Base-by-base conservation (phyloP, 2,329 filamentous ascomycete species). In the Emmonsiellopsis sp. region DNA sequence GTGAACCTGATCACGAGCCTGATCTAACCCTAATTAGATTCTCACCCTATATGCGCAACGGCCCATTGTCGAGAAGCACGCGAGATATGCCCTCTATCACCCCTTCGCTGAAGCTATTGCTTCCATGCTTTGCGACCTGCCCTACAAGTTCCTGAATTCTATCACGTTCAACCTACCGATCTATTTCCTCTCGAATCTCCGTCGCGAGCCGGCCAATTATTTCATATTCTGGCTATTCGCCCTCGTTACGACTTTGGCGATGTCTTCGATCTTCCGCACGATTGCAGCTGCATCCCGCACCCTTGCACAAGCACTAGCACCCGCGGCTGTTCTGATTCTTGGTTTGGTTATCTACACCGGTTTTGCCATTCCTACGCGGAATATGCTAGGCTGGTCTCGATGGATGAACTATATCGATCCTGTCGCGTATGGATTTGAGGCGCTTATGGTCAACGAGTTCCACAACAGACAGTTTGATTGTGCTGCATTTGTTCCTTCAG, bases 11-110 rank as follows among this genome's bases (percentile, higher is more conserved):
- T 51, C 11, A 56, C 57, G 21, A 51, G 64, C 0, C 42, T 65
- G 6, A 61, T 58, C 47, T 63, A 64, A 44, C 8, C 13, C 10
- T 2, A 9, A 57, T 53, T n/a, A 84, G 77, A 93, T 95, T 66
- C 70, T 94, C 32, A 90, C 87, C 0, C 77, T 95, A 5, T 96
- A 93, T 65, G 82, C 87, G 2, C 89, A 95, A 79, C 85, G 91
- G 37, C 86, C 88, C 1, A 95, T 95, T 62, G 88, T 96, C 55
- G 89, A 95, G 65, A 95, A 95, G 67, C 91, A 96, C 61, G 73
- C 78, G 53, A 83, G 86, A 56, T 95, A 95, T 66, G 89, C 90
- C 21, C 77, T 95, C 13, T 95, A 95, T 63, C 91, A 95, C 63
- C 88, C 91, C 0, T 90, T 86, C 5, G 86, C 89, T 10, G 89